Base-by-base conservation (phyloP, 257 asterid species). In the Solanum piurae region DNA sequence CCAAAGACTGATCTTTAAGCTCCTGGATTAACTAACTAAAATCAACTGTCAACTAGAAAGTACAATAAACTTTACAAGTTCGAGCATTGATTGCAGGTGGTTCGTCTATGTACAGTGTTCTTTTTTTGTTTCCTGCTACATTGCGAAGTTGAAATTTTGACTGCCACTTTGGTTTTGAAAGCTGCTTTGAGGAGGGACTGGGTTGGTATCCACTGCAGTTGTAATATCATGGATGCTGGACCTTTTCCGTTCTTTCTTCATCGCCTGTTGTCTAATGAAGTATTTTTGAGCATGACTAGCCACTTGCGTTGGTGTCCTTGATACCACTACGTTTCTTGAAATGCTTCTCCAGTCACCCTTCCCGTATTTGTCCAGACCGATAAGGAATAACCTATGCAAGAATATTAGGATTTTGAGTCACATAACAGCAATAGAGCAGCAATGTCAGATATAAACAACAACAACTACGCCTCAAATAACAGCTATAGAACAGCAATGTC, bases 321-420 rank as follows among this genome's bases (percentile, higher is more conserved):
- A 91, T 16, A 96, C 96, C 29, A 96, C 99, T 29, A 93, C 96
- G 2, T 96, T 95, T 87, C 99, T 93, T 29, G 99, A 96, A 36
- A 96, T 96, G 92, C 99, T 96, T 88, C 99, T 95, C 99, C 99
- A 96, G 74, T 96, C 99, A 9, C 99, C 99, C 89, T 94, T 96
- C 13, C 98, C 99, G n/a, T 93, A 96, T 85, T 68, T 89, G 1
- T 92, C 93, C 2, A 96, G 98, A n/a, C 98, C 99, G 18, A 85
- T 27, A 36, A 96, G 92, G 89, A 96, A 96, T 89, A 92, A 85
- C 93, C 98, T 96, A 90, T 36, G 62, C 72, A 55, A 82, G 66
- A 86, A 36, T 34, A 64, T 4, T 16, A 33, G 4, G 76, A 73
- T 64, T 18, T 71, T 16, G 6, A 44, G 37, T 29, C 44, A 0